Evolutionary conservation across 164 flowering plant genomes (phyloP).

Genomic region (Paratinospora sagittata): DNA sequence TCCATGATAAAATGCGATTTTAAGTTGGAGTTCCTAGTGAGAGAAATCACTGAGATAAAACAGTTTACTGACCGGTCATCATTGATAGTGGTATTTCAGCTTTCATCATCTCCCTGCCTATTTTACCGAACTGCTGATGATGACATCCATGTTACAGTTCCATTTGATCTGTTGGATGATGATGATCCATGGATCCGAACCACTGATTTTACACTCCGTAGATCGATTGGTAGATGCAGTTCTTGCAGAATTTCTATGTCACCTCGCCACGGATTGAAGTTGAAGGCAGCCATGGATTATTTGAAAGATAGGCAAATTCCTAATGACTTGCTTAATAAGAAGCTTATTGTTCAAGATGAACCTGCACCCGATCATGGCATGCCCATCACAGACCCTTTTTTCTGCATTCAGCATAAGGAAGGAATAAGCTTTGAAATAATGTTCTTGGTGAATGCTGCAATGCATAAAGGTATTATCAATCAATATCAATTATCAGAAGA

Average conservation of each 20-base stretch:
- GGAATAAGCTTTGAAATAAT: conserved; percentile 56
- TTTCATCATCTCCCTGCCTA: conserved; percentile 62
- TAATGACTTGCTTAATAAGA: conserved; percentile 15
- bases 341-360: conserved; percentile 43
- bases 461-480: conserved; percentile 75
- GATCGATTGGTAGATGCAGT: conserved; percentile 79
- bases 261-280: conserved; percentile 52
- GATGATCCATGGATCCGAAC: conserved; percentile 97
- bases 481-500: conserved; percentile 57
- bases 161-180: conserved; percentile 79
- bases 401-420: conserved; percentile 36
- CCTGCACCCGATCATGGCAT: conserved; percentile 69
- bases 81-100: conserved; percentile 46
- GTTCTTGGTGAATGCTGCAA: conserved; percentile 67
- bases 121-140: conserved; percentile 91
- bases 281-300: conserved; percentile 42
- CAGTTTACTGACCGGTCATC: conserved; percentile 27
- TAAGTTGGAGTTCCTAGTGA: conserved; percentile 66
- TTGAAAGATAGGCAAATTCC: conserved; percentile 45
- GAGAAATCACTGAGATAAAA: conserved; percentile 51
- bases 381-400: conserved; percentile 46
- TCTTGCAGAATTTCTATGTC: conserved; percentile 51
- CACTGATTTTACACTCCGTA: conserved; percentile 71
- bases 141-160: conserved; percentile 54
- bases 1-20: conserved; percentile 71